phyloP scores from a whole-genome alignment of 192 early-diverging fungal genomes.

The Endogone sp. region DNA sequence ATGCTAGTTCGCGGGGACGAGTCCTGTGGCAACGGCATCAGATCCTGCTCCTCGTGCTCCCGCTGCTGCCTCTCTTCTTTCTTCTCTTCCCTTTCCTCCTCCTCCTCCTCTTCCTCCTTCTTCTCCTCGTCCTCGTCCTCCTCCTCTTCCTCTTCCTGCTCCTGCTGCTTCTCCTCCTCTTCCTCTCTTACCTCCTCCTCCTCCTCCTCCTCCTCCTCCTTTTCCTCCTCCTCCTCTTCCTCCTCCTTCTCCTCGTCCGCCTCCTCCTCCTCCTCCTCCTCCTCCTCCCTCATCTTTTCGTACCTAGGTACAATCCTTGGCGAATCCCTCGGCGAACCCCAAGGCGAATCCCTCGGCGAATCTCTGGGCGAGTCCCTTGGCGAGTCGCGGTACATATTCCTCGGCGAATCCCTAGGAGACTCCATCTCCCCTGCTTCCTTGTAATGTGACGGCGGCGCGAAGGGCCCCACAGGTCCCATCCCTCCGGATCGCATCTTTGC shows the following conservation, averaged over 20 bases:
- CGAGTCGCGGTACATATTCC: not conserved
- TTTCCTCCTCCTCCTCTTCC: too few relatives aligned
- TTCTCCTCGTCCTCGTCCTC: not conserved
- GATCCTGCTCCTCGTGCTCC: too few relatives aligned
- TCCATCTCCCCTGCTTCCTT: not conserved
- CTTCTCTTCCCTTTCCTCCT: not conserved
- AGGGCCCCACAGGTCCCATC: not conserved
- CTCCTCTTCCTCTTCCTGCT: too few relatives aligned
- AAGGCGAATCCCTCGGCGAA: not conserved
- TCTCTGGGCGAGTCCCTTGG: not conserved
- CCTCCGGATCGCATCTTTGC: not conserved
- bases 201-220: not conserved
- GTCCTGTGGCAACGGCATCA: not conserved
- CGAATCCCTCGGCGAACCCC: not conserved
- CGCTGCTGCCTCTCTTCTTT: not conserved
- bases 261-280: not conserved
- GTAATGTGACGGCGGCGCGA: not conserved
- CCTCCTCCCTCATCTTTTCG: too few relatives aligned
- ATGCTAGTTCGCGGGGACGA: not conserved
- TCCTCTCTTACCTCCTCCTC: not conserved
- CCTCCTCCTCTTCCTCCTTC: not conserved
- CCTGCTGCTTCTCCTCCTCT: not conserved
- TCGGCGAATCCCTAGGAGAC: not conserved
- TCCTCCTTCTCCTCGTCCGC: not conserved
- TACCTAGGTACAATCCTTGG: not conserved